Base-by-base conservation (phyloP, 2,329 filamentous ascomycete genomes). In the Monilinia laxa region DNA sequence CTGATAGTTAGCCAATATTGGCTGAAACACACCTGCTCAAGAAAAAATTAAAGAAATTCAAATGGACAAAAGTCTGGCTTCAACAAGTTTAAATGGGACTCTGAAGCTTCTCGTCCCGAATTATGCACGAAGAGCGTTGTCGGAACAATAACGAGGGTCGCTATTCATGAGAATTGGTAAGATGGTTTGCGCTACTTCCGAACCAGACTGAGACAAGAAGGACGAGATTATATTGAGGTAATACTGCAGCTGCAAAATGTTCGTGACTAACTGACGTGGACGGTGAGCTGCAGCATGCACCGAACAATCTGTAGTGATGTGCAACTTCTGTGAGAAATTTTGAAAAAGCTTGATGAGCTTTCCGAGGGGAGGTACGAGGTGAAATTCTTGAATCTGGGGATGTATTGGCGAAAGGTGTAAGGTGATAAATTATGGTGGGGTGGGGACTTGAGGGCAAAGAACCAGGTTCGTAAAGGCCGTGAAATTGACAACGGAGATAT, bases 241-340 rank as follows among this genome's bases (percentile, higher is more conserved):
- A 73, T 72, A 76, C 74, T 58, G 71, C 73, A 75, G 73, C 64
- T 68, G 66, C 67, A 63, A 60, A 71, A 70, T 68, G 67, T 70
- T 73, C 66, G 72, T 71, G 72, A 71, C 63, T 55, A 67, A 69
- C 66, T 72, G 70, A 74, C 69, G 69, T 72, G 70, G 68, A 71
- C 68, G 68, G 68, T 70, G 69, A 71, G 67, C 68, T 71, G 70
- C 71, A 72, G 70, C 66, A 67, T 65, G 64, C 58, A 67, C 66
- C 68, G 64, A 68, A 52, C 38, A 53, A 68, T 55, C 67, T 56
- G 47, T 66, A 57, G 64, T 56, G 58, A 45, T 67, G 71, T 73
- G 70, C 68, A 71, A 73, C 71, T 68, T 69, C 65, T 53, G 65
- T 67, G 54, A 63, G 57, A 54, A 58, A 62, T 55, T 49, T 53